Percentiles rank a stretch among this genome's conserved stretches.
Evolutionary conservation across 2,329 filamentous ascomycete species (phyloP).

Genomic region (Monilinia fructigena): DNA sequence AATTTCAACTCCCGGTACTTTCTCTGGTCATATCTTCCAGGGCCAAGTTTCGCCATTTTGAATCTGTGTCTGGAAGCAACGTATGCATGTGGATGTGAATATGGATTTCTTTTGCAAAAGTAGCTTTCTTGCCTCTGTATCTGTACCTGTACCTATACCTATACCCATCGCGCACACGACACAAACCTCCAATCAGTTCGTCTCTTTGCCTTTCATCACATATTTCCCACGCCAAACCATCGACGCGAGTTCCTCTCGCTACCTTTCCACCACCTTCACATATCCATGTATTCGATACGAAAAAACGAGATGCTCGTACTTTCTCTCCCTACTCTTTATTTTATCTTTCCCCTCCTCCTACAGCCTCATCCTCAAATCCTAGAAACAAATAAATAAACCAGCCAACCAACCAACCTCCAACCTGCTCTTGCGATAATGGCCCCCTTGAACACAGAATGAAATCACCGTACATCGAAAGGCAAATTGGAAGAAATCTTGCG

Average conservation of each 20-base stretch:
- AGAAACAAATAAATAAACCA: neutral
- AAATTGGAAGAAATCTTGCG: constrained; percentile 43
- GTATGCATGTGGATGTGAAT: neutral
- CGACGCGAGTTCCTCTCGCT: neutral
- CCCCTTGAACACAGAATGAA: constrained; percentile 47
- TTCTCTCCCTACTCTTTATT: neutral
- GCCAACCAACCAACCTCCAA: constrained; percentile 43
- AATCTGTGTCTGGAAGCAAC: neutral
- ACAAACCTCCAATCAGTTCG: too few relatives aligned
- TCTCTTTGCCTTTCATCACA: too few relatives aligned
- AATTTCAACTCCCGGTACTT: neutral
- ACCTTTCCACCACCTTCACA: neutral
- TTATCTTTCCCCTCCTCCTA: too few relatives aligned
- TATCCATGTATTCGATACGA: neutral
- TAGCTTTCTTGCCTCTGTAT: too few relatives aligned
- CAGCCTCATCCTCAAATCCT: neutral
- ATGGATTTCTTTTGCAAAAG: neutral
- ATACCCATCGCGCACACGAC: neutral
- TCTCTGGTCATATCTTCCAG: neutral
- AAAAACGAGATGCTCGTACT: constrained; percentile 1
- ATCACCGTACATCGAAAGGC: constrained; percentile 37
- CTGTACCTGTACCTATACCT: neutral
- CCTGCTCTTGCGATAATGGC: constrained; percentile 59
- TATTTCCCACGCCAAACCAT: neutral
- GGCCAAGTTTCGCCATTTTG: neutral